Base-by-base conservation (phyloP, 2,329 filamentous ascomycete species). In the Tolypocladium tropicale region DNA sequence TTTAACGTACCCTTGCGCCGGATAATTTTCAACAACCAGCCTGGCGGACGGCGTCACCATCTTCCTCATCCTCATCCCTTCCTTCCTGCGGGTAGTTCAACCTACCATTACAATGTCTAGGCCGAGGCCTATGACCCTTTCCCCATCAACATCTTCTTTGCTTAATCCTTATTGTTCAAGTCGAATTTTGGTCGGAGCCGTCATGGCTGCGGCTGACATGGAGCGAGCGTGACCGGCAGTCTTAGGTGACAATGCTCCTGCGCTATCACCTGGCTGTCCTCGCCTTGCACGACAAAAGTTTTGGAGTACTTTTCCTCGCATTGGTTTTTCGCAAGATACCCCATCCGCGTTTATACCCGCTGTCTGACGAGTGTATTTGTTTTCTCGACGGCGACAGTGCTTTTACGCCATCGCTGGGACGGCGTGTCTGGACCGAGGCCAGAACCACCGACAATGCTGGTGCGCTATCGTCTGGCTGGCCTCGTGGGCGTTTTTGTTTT, bases 341-440 rank as follows among this genome's bases (percentile, higher is more conserved):
- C 72, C 73, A 74, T 73, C 62, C 64, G 70, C 70, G 72, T 75
- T 74, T 73, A 68, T 66, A 72, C 70, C 66, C 71, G 72, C 70
- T 70, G 70, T 75, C 72, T 65, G 65, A 69, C 72, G 72, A 74
- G 71, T 65, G 43, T 49, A 28, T 63, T 61, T 59, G 46, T 56
- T 57, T 62, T 65, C 73, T 79, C 76, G 76, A 76, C 76, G 73
- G 76, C 74, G 75, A 79, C 67, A 79, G 76, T 78, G 76, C 76
- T 76, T 59, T 68, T 78, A 78, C 76, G 77, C 77, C 76, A 79
- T 79, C 72, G 75, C 75, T 75, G 75, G 74, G 76, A 78, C 75
- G 76, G 76, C 70, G 76, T 74, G 71, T 77, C 73, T 73, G 68
- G 69, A 76, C 75, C 72, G 76, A 75, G 74, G 63, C 68, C 65